Evolutionary conservation across 352 stramenopile species (phyloP).

Genomic region (Globisporangium paddicum): DNA sequence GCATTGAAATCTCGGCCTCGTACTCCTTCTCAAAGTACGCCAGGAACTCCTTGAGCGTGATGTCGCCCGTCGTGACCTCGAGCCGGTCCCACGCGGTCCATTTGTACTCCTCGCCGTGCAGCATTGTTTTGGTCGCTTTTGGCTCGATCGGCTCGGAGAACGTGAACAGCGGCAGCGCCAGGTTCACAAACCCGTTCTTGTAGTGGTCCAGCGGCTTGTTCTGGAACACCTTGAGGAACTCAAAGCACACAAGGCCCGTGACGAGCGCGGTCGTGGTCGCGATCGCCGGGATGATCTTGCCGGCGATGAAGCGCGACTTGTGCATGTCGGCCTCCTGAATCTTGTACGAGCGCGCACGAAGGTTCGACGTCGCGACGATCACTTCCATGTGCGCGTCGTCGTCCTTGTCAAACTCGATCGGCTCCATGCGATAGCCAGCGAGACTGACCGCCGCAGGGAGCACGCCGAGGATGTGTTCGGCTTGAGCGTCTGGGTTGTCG

Average conservation of each 20-base stretch:
- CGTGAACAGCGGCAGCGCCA: slow-evolving; percentile 97
- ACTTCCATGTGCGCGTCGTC: slow-evolving; percentile 98
- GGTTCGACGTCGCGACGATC: slow-evolving; percentile 96
- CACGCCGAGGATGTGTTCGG: slow-evolving; percentile 67
- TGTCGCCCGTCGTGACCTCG: slow-evolving; percentile 93
- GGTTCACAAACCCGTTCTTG: slow-evolving; percentile 98
- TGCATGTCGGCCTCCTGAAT: slow-evolving; percentile 98
- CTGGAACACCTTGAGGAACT: slow-evolving; percentile 96
- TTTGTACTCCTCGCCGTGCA: slow-evolving; percentile 95
- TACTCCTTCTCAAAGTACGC: slow-evolving; percentile 95
- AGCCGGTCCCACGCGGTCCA: slow-evolving; percentile 98
- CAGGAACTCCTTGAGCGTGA: slow-evolving; percentile 96
- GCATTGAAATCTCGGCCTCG: slow-evolving; percentile 97
- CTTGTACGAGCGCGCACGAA: slow-evolving; percentile 97
- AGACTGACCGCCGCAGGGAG: slow-evolving; percentile 83
- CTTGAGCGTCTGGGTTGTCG: slow-evolving; percentile 75
- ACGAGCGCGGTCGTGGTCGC: slow-evolving; percentile 99
- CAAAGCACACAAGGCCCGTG: slow-evolving; percentile 97
- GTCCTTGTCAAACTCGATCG: slow-evolving; percentile 99
- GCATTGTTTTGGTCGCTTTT: slow-evolving; percentile 89
- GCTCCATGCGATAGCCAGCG: slow-evolving; percentile 87
- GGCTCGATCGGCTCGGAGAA: slow-evolving; percentile 96
- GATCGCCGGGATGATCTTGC: slow-evolving; percentile 99
- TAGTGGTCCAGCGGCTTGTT: slow-evolving; percentile 91
- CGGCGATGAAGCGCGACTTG: slow-evolving; percentile 98